phyloP scores from a whole-genome alignment of 441 rosid species.

The Cnidoscolus chayamansa region DNA sequence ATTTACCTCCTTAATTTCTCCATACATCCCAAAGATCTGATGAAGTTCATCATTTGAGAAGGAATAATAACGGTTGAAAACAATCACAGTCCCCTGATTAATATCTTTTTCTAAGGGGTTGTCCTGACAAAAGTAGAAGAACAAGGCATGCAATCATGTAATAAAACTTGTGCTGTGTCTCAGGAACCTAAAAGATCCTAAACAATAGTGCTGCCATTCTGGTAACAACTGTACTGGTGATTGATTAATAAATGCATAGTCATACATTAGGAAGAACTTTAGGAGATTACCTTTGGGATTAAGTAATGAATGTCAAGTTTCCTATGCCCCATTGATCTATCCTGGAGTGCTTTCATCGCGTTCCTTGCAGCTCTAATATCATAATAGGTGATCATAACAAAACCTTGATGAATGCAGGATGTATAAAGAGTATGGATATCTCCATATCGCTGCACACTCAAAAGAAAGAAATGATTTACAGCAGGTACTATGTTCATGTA shows the following conservation, averaged over 20 bases:
- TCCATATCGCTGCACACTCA: slow-evolving; percentile 51
- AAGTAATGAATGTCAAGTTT: slow-evolving; percentile 60
- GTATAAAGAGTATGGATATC: slow-evolving; percentile 47
- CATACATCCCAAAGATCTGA: slow-evolving; percentile 46
- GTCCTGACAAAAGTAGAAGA: slow-evolving; percentile 37
- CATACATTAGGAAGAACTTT: slow-evolving; percentile 8
- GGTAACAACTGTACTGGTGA: background rate
- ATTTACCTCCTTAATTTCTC: slow-evolving; percentile 58
- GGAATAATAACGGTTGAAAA: slow-evolving; percentile 48
- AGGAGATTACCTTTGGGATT: slow-evolving; percentile 45
- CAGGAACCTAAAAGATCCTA: slow-evolving; percentile 1
- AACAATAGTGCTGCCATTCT: slow-evolving; percentile 8
- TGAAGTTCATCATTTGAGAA: slow-evolving; percentile 52
- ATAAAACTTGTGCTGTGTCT: slow-evolving; percentile 11
- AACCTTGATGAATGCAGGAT: slow-evolving; percentile 59
- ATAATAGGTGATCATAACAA: slow-evolving; percentile 58
- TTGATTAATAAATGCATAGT: slow-evolving; percentile 2
- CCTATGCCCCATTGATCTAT: slow-evolving; percentile 37
- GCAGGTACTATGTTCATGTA: background rate
- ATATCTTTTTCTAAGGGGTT: slow-evolving; percentile 49
- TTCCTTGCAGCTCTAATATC: slow-evolving; percentile 57
- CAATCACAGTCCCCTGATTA: slow-evolving; percentile 51
- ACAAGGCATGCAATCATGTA: slow-evolving; percentile 8
- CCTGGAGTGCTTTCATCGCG: slow-evolving; percentile 57
- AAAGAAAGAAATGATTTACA: slow-evolving; percentile 16